Base-by-base conservation (phyloP, 345 rosid genomes). In the Toxicodendron radicans region DNA sequence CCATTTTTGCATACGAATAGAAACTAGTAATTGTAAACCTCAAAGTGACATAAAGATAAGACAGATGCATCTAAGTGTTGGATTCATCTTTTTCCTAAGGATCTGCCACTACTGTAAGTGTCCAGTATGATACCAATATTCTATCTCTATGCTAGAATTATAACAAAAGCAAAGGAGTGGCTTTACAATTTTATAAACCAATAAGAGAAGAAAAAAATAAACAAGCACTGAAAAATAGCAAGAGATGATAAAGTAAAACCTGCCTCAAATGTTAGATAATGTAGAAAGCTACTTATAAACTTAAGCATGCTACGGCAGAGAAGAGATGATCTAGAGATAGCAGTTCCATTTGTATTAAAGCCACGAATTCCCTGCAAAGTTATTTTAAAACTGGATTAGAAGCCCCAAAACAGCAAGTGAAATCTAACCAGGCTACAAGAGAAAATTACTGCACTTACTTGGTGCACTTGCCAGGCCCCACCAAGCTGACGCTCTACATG, bases 291-390 rank as follows among this genome's bases (percentile, higher is more conserved):
- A 76, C 86, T 91, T 17, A 93, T 90, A 76, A 95, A 92, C 81
- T 87, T 95, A 76, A 95, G 95, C 98, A 95, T 93, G 82, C 99
- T 93, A 62, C 98, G 97, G 72, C 98, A 95, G 66, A 95, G 94
- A 76, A 95, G 87, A 61, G 97, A 90, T 79, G 97, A 95, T 86
- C 99, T 87, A 73, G 83, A 80, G 72, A 95, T 82, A 63, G 91
- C 93, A n/a, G 99, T 87, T 80, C 97, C 96, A 30, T 81, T 84
- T 41, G 87, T 73, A 73, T 86, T 88, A 74, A 93, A 84, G 59
- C 87, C 88, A 69, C 95, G 95, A 67, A 89, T 88, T 67, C 97
- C 99, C 98, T 93, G 82, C 71, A 75, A 24, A 73, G 68, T 32
- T 33, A 78, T 10, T 52, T 68, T 70, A 64, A 66, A 74, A 70